Evolutionary conservation across 2,329 filamentous ascomycete genomes (phyloP), one percentile per base, ranked within the genome.

Genomic region (Colletotrichum sp.): DNA sequence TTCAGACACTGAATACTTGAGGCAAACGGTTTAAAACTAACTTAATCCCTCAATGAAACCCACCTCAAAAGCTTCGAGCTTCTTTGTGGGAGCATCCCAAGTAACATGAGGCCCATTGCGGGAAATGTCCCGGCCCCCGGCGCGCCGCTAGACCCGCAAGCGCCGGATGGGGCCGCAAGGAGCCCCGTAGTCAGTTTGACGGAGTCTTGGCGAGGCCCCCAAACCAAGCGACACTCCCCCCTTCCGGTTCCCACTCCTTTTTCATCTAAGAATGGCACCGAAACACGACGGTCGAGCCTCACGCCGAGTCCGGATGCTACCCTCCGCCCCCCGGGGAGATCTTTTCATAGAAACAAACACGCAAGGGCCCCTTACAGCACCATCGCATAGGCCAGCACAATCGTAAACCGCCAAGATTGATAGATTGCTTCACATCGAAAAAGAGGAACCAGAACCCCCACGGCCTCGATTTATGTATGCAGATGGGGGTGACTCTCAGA

Each of bases 271-370:
- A 64, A 73, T 73, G 70, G 69, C 64, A 65, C 64, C 57, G 70
- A 76, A 76, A 52, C 39, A 69, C 69, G 44, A 69, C 55, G 39
- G 44, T 49, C 32, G 39, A 44, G 55, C 55, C 73, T 76, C 39
- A 73, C 32, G 32, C 44, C 63, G 26, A 24, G 39, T 30, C 64
- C 57, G 44, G 26, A 59, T 68, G 21, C 73, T 16, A 72, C 69
- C 36, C 21, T 10, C 34, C n/a, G 18, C 26, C 55, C 63, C 24
- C 28, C 16, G 49, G 39, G 32, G 21, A 57, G 73, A 73, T 69
- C 70, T 69, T 73, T 59, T 69, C 44, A 76, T 76, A 76, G 73
- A 76, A 69, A 69, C 57, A 65, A 59, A 55, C 10, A 10, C 68
- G 10, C 28, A 63, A 49, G 26, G 55, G 24, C 24, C 59, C 39